Evolutionary conservation across 495 filamentous ascomycete genomes (phyloP).

Genomic region (Podospora conica): DNA sequence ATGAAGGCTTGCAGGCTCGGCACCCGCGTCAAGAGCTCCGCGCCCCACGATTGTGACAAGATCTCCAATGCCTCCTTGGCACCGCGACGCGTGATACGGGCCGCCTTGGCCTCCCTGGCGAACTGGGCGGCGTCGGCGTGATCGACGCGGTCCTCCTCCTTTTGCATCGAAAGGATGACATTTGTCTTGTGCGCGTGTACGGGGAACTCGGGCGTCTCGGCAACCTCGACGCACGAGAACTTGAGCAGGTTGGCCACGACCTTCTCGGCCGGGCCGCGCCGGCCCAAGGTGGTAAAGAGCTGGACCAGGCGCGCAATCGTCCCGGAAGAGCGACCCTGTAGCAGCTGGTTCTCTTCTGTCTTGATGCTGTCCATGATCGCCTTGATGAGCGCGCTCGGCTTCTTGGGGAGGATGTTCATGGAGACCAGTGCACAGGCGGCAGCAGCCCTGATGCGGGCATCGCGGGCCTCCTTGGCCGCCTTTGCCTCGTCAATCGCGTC

Average conservation of each 20-base stretch:
- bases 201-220: constrained; percentile 92
- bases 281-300: constrained; percentile 68
- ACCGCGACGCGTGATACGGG: constrained; percentile 81
- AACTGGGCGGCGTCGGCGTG: constrained; percentile 84
- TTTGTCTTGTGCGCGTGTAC: constrained; percentile 66
- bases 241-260: constrained; percentile 90
- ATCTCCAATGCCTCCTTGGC: constrained; percentile 94
- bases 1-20: constrained; percentile 76
- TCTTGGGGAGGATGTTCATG: constrained; percentile 82
- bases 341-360: constrained; percentile 81
- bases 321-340: constrained; percentile 80
- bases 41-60: constrained; percentile 68
- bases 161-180: constrained; percentile 82
- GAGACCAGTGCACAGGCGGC: constrained; percentile 83
- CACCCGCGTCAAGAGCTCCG: constrained; percentile 66
- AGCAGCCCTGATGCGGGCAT: constrained; percentile 79
- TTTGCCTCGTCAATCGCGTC: constrained; percentile 72
- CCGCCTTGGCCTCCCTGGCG: constrained; percentile 76
- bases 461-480: constrained; percentile 68
- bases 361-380: constrained; percentile 98
- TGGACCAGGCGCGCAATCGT: constrained; percentile 81
- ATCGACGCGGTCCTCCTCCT: constrained; percentile 93
- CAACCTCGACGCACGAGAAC: constrained; percentile 94
- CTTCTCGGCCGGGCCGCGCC: constrained; percentile 81
- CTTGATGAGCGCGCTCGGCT: constrained; percentile 83